These are phyloP conservation scores for Platanthera guangdongensis DNA, from an alignment of 106 monocot species.

Conservation along the genomic window DNA sequence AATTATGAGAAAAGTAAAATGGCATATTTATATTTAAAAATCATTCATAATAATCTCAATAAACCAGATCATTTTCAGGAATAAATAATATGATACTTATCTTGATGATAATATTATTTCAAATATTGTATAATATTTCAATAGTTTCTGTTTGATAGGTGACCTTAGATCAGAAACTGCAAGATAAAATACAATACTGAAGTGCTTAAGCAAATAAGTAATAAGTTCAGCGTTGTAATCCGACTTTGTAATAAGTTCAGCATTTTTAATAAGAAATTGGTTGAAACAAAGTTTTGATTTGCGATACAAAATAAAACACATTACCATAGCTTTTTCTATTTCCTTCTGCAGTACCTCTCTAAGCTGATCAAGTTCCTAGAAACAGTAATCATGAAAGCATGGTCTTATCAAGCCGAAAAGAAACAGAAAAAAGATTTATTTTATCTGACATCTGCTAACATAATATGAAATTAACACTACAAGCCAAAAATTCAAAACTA, in stretches of 20 bases:
- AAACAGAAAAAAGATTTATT: not conserved
- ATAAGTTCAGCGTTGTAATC: not conserved
- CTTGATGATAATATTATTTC: no score
- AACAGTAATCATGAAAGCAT: not conserved
- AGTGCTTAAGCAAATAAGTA: not conserved
- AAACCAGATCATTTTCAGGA: no score
- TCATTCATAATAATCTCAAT: no score
- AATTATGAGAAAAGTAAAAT: no score
- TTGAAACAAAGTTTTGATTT: not conserved
- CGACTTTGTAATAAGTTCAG: not conserved
- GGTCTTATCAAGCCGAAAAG: not conserved
- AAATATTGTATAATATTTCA: no score
- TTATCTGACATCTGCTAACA: not conserved
- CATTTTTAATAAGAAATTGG: not conserved
- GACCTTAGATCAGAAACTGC: not conserved
- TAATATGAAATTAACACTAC: not conserved
- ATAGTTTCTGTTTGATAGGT: not conserved
- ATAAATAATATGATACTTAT: no score
- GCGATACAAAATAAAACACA: not conserved
- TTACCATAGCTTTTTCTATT: conserved; percentile 2
- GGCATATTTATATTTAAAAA: no score
- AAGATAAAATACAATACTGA: not conserved
- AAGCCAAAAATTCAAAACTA: not conserved
- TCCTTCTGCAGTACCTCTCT: conserved; percentile 4
- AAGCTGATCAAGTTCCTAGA: conserved; percentile 2